Evolutionary conservation across 176 grass and related monocot genomes (phyloP), one percentile per base, ranked within the genome.

Genomic region (Saccharum spontaneum): DNA sequence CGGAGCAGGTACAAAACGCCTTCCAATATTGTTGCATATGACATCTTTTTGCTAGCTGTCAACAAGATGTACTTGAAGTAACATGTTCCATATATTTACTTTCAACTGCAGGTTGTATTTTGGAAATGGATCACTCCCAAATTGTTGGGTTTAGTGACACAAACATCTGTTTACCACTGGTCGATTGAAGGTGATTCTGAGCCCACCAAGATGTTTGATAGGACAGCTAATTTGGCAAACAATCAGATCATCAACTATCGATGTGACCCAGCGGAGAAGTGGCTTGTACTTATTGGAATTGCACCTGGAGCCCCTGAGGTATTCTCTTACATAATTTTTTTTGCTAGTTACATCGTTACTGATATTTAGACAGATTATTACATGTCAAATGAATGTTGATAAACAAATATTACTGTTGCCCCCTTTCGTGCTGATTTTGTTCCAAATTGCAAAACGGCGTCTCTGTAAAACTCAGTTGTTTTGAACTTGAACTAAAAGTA

Each of bases 41-140:
- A 67, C 57, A 13, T 49, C 13, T 24, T 24, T 10, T 41, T 2
- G 2, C 8, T 7, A 23, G 41, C 30, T 10, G 9, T 33, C 5
- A 18, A 22, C 34, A 11, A 22, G 6, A 49, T 30, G 14, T 10
- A 41, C 13, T 43, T 78, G 57, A 66, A 5, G 13, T 18, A 79
- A 10, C 24, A 0, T 22, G 7, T 17, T 54, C 8, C 14, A 3
- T 28, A 24, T 6, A 7, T 23, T 50, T 10, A 17, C 60, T 76
- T 37, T 26, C 37, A 66, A 83, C 69, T 77, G 12, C 68, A 98
- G 95, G 95, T 98, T 65, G 93, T 92, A n/a, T 98, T 98, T 71
- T 98, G 95, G 95, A 98, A 98, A 89, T 98, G 95, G 95, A 93
- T 98, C 70, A 92, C 91, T 59, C 93, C 93, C 39, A 94, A 92